Conservation (phyloP, 495 filamentous ascomycete genomes). For the Evernia prunastri region DNA sequence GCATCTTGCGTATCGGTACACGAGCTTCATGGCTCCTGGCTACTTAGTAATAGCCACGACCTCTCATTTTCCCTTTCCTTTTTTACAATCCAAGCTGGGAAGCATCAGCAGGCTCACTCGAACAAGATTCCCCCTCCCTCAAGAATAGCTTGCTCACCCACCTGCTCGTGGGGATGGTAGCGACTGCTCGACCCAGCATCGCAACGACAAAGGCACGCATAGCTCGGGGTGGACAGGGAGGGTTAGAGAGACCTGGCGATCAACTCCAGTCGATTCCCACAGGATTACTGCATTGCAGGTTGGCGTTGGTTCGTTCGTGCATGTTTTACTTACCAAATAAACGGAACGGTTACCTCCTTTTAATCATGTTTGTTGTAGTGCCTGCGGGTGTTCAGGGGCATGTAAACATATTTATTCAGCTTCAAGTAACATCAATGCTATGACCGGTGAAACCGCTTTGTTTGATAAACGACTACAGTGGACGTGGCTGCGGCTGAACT, state of each 20-base stretch:
- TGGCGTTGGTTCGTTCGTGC: slow-evolving; percentile 4
- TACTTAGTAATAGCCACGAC: slow-evolving; percentile 1
- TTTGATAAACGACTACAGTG: background rate
- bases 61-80: background rate
- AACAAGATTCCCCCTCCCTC: background rate
- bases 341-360: slow-evolving; percentile 3
- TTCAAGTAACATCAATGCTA: background rate
- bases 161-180: slow-evolving; percentile 18
- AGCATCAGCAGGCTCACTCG: background rate
- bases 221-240: slow-evolving; percentile 10
- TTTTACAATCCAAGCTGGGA: background rate
- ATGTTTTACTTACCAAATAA: slow-evolving; percentile 11
- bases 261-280: background rate
- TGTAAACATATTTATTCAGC: slow-evolving; percentile 7
- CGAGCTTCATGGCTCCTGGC: background rate
- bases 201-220: background rate
- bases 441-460: background rate
- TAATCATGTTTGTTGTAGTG: slow-evolving; percentile 7
- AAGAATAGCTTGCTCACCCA: slow-evolving; percentile 3
- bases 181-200: slow-evolving; percentile 5
- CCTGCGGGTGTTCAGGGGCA: slow-evolving; percentile 7
- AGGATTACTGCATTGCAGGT: slow-evolving; percentile 11
- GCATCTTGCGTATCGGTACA: slow-evolving; percentile 16
- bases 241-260: background rate
- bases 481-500: background rate